Evolutionary conservation across 2,329 filamentous ascomycete genomes (phyloP).

Genomic region (Colletotrichum tofieldiae): DNA sequence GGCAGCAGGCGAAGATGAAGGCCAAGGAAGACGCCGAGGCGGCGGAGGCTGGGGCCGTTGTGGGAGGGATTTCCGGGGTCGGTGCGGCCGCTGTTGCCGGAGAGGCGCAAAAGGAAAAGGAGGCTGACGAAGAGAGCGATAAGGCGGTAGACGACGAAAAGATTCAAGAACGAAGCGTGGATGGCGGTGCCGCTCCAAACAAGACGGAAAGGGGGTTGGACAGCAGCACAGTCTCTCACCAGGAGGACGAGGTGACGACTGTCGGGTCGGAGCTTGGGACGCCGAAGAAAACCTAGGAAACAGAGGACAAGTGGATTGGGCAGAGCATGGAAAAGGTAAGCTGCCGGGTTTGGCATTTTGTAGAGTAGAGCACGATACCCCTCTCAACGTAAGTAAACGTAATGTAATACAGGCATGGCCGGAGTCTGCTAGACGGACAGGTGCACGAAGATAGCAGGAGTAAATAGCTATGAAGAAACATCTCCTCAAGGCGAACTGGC

Average conservation of each 20-base stretch:
- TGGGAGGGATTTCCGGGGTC: neutral
- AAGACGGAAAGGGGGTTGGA: neutral
- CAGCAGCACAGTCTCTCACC: neutral
- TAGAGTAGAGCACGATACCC: constrained; percentile 14
- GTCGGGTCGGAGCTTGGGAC: neutral
- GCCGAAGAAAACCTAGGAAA: neutral
- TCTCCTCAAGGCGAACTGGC: neutral
- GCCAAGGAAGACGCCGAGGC: constrained; percentile 21
- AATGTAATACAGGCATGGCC: neutral
- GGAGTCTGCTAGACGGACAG: neutral
- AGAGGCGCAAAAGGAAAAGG: neutral
- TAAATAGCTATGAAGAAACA: neutral
- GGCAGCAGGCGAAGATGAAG: constrained; percentile 38
- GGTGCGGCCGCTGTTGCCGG: neutral
- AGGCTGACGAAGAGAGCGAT: neutral
- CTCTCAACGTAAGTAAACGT: neutral
- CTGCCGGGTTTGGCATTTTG: neutral
- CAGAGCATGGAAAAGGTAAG: neutral
- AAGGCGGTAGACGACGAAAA: constrained; percentile 9
- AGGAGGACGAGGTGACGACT: neutral
- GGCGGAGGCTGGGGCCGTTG: constrained; percentile 7
- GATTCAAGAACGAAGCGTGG: neutral
- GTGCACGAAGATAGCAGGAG: neutral
- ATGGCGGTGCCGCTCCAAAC: neutral
- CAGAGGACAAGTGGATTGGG: neutral